phyloP scores from a whole-genome alignment of 768 basidiomycete species.

The Leccinum imitatum region DNA sequence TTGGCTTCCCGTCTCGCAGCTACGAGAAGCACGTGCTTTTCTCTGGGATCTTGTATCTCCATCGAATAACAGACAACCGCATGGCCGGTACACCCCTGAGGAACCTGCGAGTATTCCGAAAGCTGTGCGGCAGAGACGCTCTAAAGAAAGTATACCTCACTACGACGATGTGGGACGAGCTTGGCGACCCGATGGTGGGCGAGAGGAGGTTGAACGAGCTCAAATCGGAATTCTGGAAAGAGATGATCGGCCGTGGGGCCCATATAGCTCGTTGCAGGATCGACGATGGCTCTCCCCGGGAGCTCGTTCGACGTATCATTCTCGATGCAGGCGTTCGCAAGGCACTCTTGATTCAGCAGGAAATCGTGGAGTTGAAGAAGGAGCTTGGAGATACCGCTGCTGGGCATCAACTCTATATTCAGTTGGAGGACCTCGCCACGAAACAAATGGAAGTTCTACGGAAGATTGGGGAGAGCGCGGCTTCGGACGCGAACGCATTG shows the following conservation, averaged over 20 bases:
- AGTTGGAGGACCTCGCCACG: neutral
- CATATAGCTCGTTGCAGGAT: slow-evolving; percentile 4
- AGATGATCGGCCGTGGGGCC: slow-evolving; percentile 5
- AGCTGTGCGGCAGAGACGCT: slow-evolving; percentile 30
- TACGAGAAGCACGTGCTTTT: slow-evolving; percentile 16
- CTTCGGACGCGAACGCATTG: neutral
- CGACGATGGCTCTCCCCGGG: slow-evolving; percentile 6
- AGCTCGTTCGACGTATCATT: slow-evolving; percentile 11
- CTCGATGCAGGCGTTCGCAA: slow-evolving; percentile 11
- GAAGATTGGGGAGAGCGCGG: neutral
- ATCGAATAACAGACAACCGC: slow-evolving; percentile 40
- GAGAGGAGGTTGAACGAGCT: slow-evolving; percentile 9
- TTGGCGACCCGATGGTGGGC: slow-evolving; percentile 24
- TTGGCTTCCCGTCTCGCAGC: neutral
- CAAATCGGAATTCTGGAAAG: neutral
- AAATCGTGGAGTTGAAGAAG: neutral
- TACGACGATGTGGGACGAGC: slow-evolving; percentile 30
- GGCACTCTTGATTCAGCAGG: slow-evolving; percentile 5
- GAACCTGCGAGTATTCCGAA: slow-evolving; percentile 35
- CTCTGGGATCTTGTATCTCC: slow-evolving; percentile 39
- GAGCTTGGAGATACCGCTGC: neutral
- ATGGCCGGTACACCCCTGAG: slow-evolving; percentile 34
- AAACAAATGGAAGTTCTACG: neutral
- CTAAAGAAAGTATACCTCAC: slow-evolving; percentile 34
- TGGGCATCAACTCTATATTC: neutral